phyloP scores from a whole-genome alignment of 2,329 filamentous ascomycete genomes.

The Calonectria multiphialidica region DNA sequence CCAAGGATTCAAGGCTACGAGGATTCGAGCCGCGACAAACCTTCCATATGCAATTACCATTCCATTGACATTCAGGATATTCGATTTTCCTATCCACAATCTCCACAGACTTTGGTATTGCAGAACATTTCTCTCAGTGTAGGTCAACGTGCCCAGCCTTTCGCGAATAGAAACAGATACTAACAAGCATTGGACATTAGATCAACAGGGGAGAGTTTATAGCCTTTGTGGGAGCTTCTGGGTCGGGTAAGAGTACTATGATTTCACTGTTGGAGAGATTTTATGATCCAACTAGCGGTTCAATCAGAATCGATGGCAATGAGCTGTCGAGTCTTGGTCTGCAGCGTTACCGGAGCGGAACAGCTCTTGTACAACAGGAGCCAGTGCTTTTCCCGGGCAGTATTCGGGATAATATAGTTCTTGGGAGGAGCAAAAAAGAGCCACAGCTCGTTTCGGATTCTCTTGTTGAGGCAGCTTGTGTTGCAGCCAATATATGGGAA shows the following conservation, averaged over 20 bases:
- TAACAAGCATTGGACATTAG: neutral
- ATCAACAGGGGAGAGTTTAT: neutral
- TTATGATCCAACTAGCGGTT: conserved; percentile 1
- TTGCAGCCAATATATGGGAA: conserved; percentile 22
- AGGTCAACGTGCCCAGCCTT: conserved; percentile 10
- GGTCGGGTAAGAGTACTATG: conserved; percentile 4
- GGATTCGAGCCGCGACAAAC: neutral
- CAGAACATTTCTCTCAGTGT: conserved; percentile 17
- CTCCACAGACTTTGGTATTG: conserved; percentile 21
- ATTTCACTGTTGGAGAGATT: conserved; percentile 5
- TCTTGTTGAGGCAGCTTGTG: conserved; percentile 7
- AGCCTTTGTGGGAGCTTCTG: neutral
- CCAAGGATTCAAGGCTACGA: conserved; percentile 12
- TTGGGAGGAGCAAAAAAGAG: neutral
- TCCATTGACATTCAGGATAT: conserved; percentile 56
- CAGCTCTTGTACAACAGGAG: conserved; percentile 22
- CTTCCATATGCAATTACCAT: conserved; percentile 29
- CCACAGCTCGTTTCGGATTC: neutral
- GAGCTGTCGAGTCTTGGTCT: neutral
- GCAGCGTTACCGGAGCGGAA: neutral
- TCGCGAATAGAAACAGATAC: neutral
- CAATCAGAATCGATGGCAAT: neutral
- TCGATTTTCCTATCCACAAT: conserved; percentile 52
- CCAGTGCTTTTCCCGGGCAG: conserved; percentile 15
- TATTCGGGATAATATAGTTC: conserved; percentile 18